Conservation (phyloP, 345 rosid genomes). For the Cardamine occulta region DNA sequence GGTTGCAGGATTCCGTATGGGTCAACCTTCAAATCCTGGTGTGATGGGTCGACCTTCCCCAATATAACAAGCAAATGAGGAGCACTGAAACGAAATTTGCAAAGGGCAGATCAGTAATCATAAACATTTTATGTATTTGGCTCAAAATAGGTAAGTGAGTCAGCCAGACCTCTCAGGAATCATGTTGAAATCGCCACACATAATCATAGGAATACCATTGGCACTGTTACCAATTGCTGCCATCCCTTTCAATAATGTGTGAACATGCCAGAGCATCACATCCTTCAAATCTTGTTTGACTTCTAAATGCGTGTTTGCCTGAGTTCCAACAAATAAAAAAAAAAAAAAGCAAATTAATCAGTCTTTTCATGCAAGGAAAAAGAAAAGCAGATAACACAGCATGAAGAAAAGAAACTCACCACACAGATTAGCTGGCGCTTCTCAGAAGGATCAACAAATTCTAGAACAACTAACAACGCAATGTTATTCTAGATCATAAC, state of each 20-base stretch:
- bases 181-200: not conserved
- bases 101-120: not conserved
- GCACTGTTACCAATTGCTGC: not conserved
- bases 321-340: not conserved
- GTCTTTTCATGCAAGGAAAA: not conserved
- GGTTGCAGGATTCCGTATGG: not conserved
- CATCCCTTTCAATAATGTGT: not conserved
- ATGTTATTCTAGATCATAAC: slow-evolving; percentile 58
- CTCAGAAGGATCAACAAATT: slow-evolving; percentile 40
- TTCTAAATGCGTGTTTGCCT: not conserved
- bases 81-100: not conserved
- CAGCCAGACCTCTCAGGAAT: not conserved
- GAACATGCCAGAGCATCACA: not conserved
- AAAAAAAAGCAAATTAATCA: not conserved
- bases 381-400: not conserved
- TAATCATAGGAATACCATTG: not conserved
- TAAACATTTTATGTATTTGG: not conserved
- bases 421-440: not conserved
- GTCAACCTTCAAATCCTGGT: not conserved
- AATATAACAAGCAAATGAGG: not conserved
- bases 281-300: not conserved
- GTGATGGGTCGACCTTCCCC: not conserved
- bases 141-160: not conserved
- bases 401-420: not conserved
- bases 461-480: slow-evolving; percentile 66